Base-by-base conservation (phyloP, 1,284 basidiomycete species). In the Megacollybia platyphylla region DNA sequence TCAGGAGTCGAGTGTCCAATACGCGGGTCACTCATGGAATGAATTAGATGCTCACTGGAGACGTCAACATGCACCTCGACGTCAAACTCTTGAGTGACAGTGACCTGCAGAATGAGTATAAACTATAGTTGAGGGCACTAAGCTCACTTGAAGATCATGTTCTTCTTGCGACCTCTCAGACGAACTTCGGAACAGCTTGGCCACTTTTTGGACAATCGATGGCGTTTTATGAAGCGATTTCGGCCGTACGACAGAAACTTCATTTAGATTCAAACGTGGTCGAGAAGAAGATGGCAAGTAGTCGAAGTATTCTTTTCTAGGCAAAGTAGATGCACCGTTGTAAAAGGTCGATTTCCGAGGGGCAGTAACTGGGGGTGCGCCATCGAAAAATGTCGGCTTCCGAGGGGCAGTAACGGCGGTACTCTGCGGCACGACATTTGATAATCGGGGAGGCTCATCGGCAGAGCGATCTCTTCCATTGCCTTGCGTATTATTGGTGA, bases 401-500 rank as follows among this genome's bases (percentile, higher is more conserved):
- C 11, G 31, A 34, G 10, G 10, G 1, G 31, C 6, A 11, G 10
- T 34, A 34, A 6, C 15, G 31, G 15, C 4, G 15, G 10, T 34
- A 15, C 31, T 34, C 31, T 34, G 3, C 6, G 15, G 15, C 31
- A 15, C 7, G 3, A 15, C 15, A 7, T 34, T 34, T 15, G 31
- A 34, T 11, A 34, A 34, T 34, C 31, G 31, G 15, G 31, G 31
- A 34, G 6, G 11, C 31, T 34, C 31, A 34, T 34, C 15, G 31
- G 31, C 31, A 34, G 31, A 34, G 15, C 15, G 10, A 15, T 34
- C 31, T 13, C 36, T 37, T 9, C 36, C 10, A 5, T 15, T 18
- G 20, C 11, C 15, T 38, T 11, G 36, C n/a, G 13, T 38, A 18
- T 5, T 18, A 17, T 11, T 3, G 2, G 57, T 58, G 7, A 58